phyloP scores from a whole-genome alignment of 2,329 filamentous ascomycete genomes.

The Spiromastix sp. region DNA sequence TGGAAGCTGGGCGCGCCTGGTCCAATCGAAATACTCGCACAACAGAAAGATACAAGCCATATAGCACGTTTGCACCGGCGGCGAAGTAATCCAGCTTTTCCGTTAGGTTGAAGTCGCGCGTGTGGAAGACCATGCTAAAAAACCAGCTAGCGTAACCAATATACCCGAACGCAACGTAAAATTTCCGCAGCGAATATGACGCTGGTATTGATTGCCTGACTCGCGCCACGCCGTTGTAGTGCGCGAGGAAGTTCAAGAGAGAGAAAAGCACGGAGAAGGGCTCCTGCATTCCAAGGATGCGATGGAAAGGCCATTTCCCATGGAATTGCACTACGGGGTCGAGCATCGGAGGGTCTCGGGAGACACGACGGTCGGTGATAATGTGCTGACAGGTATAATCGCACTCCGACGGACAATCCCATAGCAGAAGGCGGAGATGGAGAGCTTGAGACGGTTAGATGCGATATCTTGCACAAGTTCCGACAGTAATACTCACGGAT shows the following conservation, averaged over 20 bases:
- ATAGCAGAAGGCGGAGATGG: constrained; percentile 76
- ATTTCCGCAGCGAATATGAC: constrained; percentile 65
- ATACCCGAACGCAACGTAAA: constrained; percentile 70
- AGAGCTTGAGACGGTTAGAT: constrained; percentile 57
- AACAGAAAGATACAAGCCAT: constrained; percentile 77
- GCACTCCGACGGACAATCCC: constrained; percentile 89
- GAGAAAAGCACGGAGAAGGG: constrained; percentile 90
- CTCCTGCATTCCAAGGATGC: constrained; percentile 87
- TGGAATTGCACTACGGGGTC: constrained; percentile 79
- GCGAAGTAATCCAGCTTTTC: constrained; percentile 96
- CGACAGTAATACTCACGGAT: constrained; percentile 59
- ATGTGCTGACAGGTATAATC: constrained; percentile 97
- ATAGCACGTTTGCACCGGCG: constrained; percentile 80
- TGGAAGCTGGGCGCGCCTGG: constrained; percentile 36
- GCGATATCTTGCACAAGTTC: background rate
- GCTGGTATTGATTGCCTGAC: constrained; percentile 60
- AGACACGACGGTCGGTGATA: constrained; percentile 62
- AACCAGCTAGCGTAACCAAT: constrained; percentile 76
- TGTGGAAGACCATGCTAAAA: constrained; percentile 87
- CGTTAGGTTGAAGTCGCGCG: constrained; percentile 70
- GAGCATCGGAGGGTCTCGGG: constrained; percentile 52
- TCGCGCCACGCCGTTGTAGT: constrained; percentile 64
- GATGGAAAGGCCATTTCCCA: constrained; percentile 96
- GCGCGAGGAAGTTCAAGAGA: constrained; percentile 79
- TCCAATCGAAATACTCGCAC: constrained; percentile 80